Evolutionary conservation across 352 stramenopile genomes (phyloP).

Genomic region (Phytophthora crassamura): DNA sequence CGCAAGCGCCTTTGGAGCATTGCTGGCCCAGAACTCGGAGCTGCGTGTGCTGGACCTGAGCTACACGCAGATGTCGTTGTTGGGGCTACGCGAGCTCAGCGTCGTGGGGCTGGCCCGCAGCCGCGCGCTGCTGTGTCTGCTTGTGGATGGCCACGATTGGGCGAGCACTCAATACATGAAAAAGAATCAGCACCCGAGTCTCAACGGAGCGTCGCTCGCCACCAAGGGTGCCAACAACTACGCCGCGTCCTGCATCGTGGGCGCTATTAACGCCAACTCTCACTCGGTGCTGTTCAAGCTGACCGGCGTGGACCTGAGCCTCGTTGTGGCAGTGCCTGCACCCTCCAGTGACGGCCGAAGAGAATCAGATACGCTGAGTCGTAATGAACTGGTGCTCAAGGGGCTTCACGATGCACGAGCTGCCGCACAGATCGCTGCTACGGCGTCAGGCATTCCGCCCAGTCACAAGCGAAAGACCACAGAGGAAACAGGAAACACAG

Average conservation of each 20-base stretch:
- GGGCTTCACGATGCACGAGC: slow-evolving; percentile 48
- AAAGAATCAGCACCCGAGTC: slow-evolving; percentile 55
- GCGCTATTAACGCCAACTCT: slow-evolving; percentile 71
- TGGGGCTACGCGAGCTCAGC: slow-evolving; percentile 75
- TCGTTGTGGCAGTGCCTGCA: slow-evolving; percentile 46
- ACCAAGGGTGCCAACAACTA: slow-evolving; percentile 76
- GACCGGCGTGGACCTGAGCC: slow-evolving; percentile 73
- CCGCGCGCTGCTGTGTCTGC: slow-evolving; percentile 65
- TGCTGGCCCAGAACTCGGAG: slow-evolving; percentile 75
- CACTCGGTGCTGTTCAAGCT: slow-evolving; percentile 78
- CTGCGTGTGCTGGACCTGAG: slow-evolving; percentile 81
- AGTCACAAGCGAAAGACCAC: slow-evolving; percentile 66
- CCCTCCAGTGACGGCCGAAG: slow-evolving; percentile 23
- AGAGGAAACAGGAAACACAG: slow-evolving; percentile 34
- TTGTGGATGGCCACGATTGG: slow-evolving; percentile 87
- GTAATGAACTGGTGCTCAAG: slow-evolving; percentile 67
- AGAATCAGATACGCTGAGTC: slow-evolving; percentile 52
- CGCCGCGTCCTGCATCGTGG: slow-evolving; percentile 76
- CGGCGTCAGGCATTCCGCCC: slow-evolving; percentile 21
- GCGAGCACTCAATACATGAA: slow-evolving; percentile 87
- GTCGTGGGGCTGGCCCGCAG: slow-evolving; percentile 70
- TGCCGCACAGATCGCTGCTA: slow-evolving; percentile 9
- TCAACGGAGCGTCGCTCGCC: slow-evolving; percentile 70
- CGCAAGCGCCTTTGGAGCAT: slow-evolving; percentile 67
- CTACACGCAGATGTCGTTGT: slow-evolving; percentile 82